Conservation (phyloP, 2,329 filamentous ascomycete species). For the Nemania serpens region DNA sequence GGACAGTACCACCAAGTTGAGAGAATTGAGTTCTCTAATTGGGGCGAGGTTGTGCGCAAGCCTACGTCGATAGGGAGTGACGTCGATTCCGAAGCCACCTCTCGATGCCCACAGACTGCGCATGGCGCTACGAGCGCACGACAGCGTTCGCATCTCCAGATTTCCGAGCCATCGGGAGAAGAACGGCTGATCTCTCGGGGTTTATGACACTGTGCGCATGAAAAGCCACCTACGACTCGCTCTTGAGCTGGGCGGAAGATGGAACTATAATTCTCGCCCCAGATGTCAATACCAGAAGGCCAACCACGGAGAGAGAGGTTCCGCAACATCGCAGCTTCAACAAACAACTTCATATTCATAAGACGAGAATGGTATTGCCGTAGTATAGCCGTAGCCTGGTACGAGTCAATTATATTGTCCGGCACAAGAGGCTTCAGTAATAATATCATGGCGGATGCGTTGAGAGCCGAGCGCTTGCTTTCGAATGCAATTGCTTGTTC, state of each 20-base stretch:
- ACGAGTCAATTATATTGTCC: conserved; percentile 56
- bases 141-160: conserved; percentile 66
- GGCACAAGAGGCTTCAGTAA: conserved; percentile 63
- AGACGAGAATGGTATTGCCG: conserved; percentile 65
- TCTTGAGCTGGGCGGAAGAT: conserved; percentile 61
- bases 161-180: conserved; percentile 45
- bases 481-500: conserved; percentile 61
- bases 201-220: conserved; percentile 61
- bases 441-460: conserved; percentile 65
- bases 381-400: conserved; percentile 61
- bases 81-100: conserved; percentile 47
- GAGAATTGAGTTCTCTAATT: conserved; percentile 39
- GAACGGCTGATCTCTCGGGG: conserved; percentile 59
- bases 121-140: conserved; percentile 58
- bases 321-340: conserved; percentile 63
- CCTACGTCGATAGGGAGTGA: conserved; percentile 33
- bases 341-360: conserved; percentile 62
- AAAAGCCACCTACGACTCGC: conserved; percentile 57
- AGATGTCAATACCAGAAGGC: conserved; percentile 55
- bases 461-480: conserved; percentile 58
- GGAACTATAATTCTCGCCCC: conserved; percentile 59
- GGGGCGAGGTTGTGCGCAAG: conserved; percentile 12
- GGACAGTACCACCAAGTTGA: conserved; percentile 67
- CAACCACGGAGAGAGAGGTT: conserved; percentile 65
- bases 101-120: conserved; percentile 62